Base-by-base conservation (phyloP, 1,284 basidiomycete genomes). In the Cronartium ribicola region DNA sequence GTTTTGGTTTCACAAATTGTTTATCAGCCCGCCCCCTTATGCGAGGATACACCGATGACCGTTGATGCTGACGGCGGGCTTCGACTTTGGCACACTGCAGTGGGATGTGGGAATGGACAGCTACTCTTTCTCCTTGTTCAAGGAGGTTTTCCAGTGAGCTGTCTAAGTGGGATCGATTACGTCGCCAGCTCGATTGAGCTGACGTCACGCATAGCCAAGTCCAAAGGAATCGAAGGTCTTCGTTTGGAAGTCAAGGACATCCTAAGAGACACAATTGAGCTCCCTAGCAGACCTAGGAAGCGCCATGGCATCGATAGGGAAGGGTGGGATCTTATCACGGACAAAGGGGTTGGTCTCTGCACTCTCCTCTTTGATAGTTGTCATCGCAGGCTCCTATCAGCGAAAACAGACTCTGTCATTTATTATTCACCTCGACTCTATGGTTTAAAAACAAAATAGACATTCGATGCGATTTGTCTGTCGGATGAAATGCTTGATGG, bases 51-150 rank as follows among this genome's bases (percentile, higher is more conserved):
- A 29, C 29, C 48, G 48, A 51, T 51, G 17, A 17, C 11, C 5
- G 8, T 2, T 7, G 22, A 51, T 5, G 10, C 48, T 14, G 5
- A 51, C 10, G 10, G 44, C 44, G 10, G 6, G 48, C 22, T 51
- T 51, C 17, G 5, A 14, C 22, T 13, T 51, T 29, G 29, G 2
- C 29, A 29, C 29, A 2, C 48, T 51, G n/a, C n/a, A 72, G 69
- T 72, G 37, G 69, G 69, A 6, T 72, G 69, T 43, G 69, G 69
- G 11, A 72, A 72, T 55, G 69, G 69, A 5, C 69, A 72, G 39
- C 40, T 72, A 20, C 51, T 72, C 5, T 72, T 72, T 55, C 69
- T 65, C 4, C 62, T 72, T 37, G 63, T 48, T 6, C 62, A 72
- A 57, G 69, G 62, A 4, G 69, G 69, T 20, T 72, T 65, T 57